These are phyloP conservation scores for Globisporangium splendens DNA, from an alignment of 352 stramenopile genomes.

Conservation along the genomic window DNA sequence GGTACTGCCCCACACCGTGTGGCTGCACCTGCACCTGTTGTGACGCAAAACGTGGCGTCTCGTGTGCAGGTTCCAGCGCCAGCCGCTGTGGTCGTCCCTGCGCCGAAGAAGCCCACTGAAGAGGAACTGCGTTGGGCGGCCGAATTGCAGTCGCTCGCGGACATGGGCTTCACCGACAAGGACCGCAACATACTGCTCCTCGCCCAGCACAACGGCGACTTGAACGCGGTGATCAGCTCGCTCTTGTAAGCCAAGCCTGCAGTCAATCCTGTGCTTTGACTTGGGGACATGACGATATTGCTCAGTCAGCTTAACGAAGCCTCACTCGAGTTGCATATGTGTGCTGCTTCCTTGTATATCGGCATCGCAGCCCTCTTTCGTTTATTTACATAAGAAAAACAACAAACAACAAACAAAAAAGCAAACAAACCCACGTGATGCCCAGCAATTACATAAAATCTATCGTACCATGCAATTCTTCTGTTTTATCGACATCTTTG, in stretches of 20 bases:
- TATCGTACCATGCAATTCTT: neutral
- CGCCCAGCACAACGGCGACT: slow-evolving; percentile 50
- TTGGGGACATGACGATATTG: neutral
- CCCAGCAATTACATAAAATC: neutral
- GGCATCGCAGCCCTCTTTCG: neutral
- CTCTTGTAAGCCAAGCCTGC: slow-evolving; percentile 24
- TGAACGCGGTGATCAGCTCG: slow-evolving; percentile 61
- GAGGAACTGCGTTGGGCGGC: slow-evolving; percentile 44
- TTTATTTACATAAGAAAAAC: neutral
- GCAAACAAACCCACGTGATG: neutral
- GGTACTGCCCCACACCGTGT: slow-evolving; percentile 17
- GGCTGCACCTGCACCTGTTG: slow-evolving; percentile 26
- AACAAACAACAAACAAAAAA: neutral
- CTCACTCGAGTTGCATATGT: neutral
- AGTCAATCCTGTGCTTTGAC: neutral
- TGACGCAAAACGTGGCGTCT: slow-evolving; percentile 14
- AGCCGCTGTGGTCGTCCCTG: slow-evolving; percentile 15
- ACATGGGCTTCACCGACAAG: slow-evolving; percentile 75
- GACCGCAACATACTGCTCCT: slow-evolving; percentile 54
- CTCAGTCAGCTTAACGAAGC: neutral
- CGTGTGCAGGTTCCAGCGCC: slow-evolving; percentile 28
- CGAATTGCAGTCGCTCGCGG: slow-evolving; percentile 40
- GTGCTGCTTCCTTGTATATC: neutral
- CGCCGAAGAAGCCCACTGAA: slow-evolving; percentile 24
- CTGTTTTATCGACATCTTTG: neutral